Evolutionary conservation across 2,329 filamentous ascomycete genomes (phyloP).

Genomic region (Colletotrichum sublineola): DNA sequence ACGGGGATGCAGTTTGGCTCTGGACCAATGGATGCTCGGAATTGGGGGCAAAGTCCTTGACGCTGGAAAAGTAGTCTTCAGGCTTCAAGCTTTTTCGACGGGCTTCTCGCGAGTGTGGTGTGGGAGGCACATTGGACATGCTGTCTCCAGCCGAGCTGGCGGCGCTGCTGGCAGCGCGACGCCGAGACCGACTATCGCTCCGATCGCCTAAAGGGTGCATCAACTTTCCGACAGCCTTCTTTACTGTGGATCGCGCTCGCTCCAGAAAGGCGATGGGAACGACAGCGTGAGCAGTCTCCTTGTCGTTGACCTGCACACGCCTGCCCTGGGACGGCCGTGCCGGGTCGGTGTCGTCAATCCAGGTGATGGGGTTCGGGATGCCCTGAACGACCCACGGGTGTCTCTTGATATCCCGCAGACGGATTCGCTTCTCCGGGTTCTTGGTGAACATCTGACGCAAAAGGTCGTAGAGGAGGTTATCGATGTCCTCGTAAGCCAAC

Average conservation of each 20-base stretch:
- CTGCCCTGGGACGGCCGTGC: slow-evolving; percentile 81
- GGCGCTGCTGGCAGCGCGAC: slow-evolving; percentile 71
- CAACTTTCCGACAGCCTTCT: slow-evolving; percentile 74
- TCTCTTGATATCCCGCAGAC: slow-evolving; percentile 90
- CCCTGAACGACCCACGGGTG: slow-evolving; percentile 91
- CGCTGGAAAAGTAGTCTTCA: slow-evolving; percentile 66
- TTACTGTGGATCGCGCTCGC: slow-evolving; percentile 83
- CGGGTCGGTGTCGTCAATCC: slow-evolving; percentile 96
- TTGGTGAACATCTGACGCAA: slow-evolving; percentile 85
- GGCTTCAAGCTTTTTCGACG: slow-evolving; percentile 67
- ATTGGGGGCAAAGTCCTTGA: slow-evolving; percentile 55
- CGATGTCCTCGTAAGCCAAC: slow-evolving; percentile 87
- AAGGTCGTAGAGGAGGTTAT: slow-evolving; percentile 83
- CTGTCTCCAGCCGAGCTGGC: slow-evolving; percentile 74
- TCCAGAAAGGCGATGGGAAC: slow-evolving; percentile 90
- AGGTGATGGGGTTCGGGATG: slow-evolving; percentile 79
- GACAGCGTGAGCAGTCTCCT: slow-evolving; percentile 90
- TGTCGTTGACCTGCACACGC: slow-evolving; percentile 91
- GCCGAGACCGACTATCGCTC: slow-evolving; percentile 66
- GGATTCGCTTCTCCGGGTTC: slow-evolving; percentile 89
- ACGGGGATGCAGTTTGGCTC: slow-evolving; percentile 79
- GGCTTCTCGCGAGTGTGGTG: slow-evolving; percentile 66
- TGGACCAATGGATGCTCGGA: slow-evolving; percentile 78
- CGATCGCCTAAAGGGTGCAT: slow-evolving; percentile 71
- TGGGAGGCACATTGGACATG: slow-evolving; percentile 60